Evolutionary conservation across 179 eudicot species (phyloP), one percentile per base, ranked within the genome.

Genomic region (Drosera spatulata): DNA sequence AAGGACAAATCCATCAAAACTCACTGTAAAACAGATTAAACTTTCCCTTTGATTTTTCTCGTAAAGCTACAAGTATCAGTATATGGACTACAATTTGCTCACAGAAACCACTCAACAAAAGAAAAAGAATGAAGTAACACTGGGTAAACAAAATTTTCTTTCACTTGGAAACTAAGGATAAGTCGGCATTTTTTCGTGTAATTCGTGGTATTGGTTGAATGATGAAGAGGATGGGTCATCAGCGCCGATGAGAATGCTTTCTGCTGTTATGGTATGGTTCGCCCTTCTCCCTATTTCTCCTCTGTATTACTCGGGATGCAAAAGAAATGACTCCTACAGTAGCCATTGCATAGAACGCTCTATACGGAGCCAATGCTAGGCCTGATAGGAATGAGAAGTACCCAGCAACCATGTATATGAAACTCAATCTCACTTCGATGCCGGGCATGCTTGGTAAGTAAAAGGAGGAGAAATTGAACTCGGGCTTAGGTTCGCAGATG

Each of bases 191-290:
- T 22, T 22, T n/a, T n/a, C n/a, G n/a, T n/a, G n/a, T 22, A 22
- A 22, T 22, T 22, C 33, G 33, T 22, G 33, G 33, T 22, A 22
- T 22, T 22, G 33, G 33, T 22, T 22, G 33, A 22, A 22, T 22
- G 33, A 22, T 22, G 33, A 22, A 22, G 41, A 5, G 39, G 39
- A 55, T 3, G 41, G 39, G 7, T n/a, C 41, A 46, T 84, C 72
- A 93, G 65, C 81, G 89, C 58, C 85, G 73, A 57, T 89, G 99
- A 56, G 86, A 86, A 79, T 81, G 99, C 67, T 86, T 93, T 64
- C 91, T 75, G 70, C 75, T 78, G 68, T 69, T 76, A 73, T 77
- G 74, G 66, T 70, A 79, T 2, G 74, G 60, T 70, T 88, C 96
- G 50, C 98, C 96, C 48, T 74, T 82, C 73, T 77, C 81, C 69